Evolutionary conservation across 2,329 filamentous ascomycete species (phyloP).

Genomic region (Arthrocladium fulminans): DNA sequence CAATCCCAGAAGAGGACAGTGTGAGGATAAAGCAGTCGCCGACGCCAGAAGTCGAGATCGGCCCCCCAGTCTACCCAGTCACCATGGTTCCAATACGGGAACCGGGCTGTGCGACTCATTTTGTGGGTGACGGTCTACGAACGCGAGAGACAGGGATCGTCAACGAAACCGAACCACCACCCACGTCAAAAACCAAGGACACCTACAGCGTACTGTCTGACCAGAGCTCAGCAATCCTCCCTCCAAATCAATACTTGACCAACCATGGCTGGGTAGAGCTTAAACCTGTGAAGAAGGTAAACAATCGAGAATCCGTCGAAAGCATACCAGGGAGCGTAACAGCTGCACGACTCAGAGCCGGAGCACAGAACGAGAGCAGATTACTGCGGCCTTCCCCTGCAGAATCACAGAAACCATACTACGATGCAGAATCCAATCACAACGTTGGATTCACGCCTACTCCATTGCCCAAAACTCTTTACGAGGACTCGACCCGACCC

Average conservation of each 20-base stretch:
- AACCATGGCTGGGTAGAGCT: constrained; percentile 3
- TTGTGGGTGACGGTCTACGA: neutral
- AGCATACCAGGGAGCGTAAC: neutral
- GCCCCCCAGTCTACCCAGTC: neutral
- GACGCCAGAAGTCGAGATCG: neutral
- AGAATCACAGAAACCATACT: neutral
- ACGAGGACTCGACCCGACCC: neutral
- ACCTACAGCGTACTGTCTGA: neutral
- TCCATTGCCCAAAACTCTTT: neutral
- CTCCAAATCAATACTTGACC: neutral
- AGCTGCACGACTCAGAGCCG: neutral
- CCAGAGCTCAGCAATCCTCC: neutral
- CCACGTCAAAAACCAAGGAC: too few species aligned
- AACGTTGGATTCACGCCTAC: neutral
- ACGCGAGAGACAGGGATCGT: too few species aligned
- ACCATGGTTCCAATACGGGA: neutral
- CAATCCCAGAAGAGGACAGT: neutral
- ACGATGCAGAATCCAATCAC: constrained; percentile 1
- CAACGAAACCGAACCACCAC: too few species aligned
- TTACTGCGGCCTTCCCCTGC: neutral
- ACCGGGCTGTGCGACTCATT: neutral
- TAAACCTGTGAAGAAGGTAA: neutral
- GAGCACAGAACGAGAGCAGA: constrained; percentile 1
- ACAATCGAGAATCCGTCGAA: neutral
- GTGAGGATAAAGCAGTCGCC: neutral